phyloP scores from a whole-genome alignment of 805 yeast genomes.

The Wickerhamomyces bovis region DNA sequence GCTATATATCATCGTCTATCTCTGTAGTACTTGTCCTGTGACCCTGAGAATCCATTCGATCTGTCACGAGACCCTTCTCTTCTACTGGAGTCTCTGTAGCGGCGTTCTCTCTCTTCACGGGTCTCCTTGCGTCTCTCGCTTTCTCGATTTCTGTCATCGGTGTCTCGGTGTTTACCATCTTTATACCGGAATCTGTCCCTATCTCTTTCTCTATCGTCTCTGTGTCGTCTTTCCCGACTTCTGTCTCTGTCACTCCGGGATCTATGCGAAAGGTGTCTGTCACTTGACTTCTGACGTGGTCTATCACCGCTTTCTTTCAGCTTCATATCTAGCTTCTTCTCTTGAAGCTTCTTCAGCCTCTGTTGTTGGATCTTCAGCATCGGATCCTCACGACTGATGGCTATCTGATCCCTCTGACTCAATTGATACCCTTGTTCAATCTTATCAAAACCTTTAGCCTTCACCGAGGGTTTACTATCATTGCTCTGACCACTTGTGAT shows the following conservation, averaged over 20 bases:
- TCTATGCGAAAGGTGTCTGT: slow-evolving; percentile 10
- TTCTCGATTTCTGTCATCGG: background rate
- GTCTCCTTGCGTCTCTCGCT: slow-evolving; percentile 4
- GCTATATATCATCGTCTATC: background rate
- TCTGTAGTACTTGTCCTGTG: background rate
- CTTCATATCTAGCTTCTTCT: slow-evolving; percentile 6
- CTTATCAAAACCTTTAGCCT: slow-evolving; percentile 23
- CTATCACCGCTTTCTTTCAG: slow-evolving; percentile 20
- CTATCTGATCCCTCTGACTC: slow-evolving; percentile 17
- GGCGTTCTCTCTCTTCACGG: background rate
- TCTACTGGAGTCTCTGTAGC: background rate
- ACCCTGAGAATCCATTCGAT: background rate
- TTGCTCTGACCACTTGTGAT: slow-evolving; percentile 19
- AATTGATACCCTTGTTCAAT: slow-evolving; percentile 3
- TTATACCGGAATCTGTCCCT: slow-evolving; percentile 5
- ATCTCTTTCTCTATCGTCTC: slow-evolving; percentile 1
- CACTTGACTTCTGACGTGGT: slow-evolving; percentile 7
- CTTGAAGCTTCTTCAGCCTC: slow-evolving; percentile 16
- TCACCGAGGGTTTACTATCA: slow-evolving; percentile 7
- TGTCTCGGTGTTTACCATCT: background rate
- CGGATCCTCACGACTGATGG: slow-evolving; percentile 41
- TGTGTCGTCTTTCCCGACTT: background rate
- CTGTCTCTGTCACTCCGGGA: slow-evolving; percentile 6
- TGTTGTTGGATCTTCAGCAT: slow-evolving; percentile 35
- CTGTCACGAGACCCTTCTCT: background rate